Conservation (phyloP, 83 land plant species). For the Larix sibirica region DNA sequence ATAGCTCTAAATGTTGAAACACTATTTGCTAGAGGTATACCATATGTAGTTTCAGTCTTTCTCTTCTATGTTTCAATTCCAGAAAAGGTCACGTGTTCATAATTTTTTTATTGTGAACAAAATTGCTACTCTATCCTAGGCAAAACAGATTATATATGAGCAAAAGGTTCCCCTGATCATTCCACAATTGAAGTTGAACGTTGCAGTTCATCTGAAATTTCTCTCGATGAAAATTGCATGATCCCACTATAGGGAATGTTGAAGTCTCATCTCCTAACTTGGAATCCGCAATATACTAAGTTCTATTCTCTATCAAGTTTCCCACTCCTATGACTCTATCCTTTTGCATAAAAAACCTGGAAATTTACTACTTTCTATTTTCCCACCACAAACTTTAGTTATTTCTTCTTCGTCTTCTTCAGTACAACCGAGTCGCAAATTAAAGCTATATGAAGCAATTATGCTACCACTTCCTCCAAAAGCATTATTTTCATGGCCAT, state of each 20-base stretch:
- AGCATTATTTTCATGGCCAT: too few species aligned
- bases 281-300: neutral
- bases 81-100: neutral
- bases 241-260: too few species aligned
- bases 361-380: neutral
- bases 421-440: neutral
- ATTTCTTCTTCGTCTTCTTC: neutral
- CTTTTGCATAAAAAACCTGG: neutral
- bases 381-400: neutral
- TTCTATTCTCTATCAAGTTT: neutral
- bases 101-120: neutral
- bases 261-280: too few species aligned
- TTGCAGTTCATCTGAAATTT: neutral
- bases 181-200: too few species aligned
- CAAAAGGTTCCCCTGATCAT: neutral
- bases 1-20: too few species aligned
- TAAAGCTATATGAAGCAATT: neutral
- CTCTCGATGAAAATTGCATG: neutral
- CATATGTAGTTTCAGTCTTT: too few species aligned
- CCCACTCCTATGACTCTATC: neutral
- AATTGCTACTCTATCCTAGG: neutral
- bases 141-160: neutral
- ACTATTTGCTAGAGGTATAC: too few species aligned
- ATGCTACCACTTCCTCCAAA: neutral
- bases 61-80: too few species aligned